A percentile compares a stretch with the other conserved stretches of the same genome.
phyloP scores from a whole-genome alignment of 176 grass and related monocot genomes.

The Lolium rigidum region DNA sequence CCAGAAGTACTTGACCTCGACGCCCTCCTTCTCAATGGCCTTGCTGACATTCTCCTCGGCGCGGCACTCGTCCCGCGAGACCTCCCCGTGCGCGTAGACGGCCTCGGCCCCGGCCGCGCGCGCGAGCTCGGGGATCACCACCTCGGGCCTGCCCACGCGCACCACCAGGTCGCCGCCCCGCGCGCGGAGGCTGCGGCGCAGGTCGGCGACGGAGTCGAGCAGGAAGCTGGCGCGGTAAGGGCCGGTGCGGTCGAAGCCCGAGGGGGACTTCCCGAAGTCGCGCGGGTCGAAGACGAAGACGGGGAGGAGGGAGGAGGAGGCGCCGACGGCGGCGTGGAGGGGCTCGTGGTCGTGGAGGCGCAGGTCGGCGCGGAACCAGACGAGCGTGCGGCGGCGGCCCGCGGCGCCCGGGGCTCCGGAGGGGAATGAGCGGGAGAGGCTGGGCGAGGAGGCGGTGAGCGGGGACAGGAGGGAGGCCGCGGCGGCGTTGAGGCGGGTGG shows the following conservation, averaged over 20 bases:
- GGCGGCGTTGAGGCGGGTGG: conserved; percentile 43
- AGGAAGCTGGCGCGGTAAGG: conserved; percentile 76
- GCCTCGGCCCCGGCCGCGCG: conserved; percentile 60
- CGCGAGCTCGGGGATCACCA: conserved; percentile 79
- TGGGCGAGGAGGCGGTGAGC: conserved; percentile 48
- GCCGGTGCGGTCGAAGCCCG: conserved; percentile 74
- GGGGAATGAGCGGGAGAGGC: conserved; percentile 51
- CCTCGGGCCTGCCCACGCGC: conserved; percentile 80
- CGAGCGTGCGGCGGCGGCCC: conserved; percentile 70
- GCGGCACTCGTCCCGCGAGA: conserved; percentile 75
- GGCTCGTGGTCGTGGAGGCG: conserved; percentile 84
- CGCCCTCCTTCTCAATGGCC: conserved; percentile 83
- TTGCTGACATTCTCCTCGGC: conserved; percentile 73
- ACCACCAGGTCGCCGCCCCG: conserved; percentile 84
- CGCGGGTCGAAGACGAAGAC: conserved; percentile 85
- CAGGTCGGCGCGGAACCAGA: conserved; percentile 88
- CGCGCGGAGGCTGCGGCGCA: conserved; percentile 63
- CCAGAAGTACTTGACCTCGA: conserved; percentile 98
- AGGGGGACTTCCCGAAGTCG: conserved; percentile 68
- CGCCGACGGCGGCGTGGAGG: conserved; percentile 49
- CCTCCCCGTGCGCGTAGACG: conserved; percentile 89
- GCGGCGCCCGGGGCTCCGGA: conserved; percentile 54
- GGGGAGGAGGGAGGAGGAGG: conserved; percentile 75
- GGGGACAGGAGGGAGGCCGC: conserved; percentile 62
- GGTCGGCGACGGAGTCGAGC: conserved; percentile 83